Evolutionary conservation across 2,329 filamentous ascomycete species (phyloP).

Genomic region (Colletotrichum noveboracense): DNA sequence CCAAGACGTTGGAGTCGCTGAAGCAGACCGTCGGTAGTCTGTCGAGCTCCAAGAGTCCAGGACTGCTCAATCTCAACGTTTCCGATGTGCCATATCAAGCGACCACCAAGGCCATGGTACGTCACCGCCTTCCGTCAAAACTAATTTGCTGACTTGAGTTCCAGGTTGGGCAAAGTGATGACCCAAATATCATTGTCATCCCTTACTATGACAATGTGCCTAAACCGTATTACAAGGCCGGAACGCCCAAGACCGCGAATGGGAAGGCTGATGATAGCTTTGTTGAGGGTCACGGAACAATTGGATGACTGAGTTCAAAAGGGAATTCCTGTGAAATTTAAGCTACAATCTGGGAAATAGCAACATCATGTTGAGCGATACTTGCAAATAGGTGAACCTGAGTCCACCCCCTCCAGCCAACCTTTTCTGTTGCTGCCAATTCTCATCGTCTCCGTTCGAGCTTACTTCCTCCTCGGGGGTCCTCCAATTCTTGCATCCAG

Average conservation of each 20-base stretch:
- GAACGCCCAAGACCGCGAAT: not conserved
- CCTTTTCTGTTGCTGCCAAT: not conserved
- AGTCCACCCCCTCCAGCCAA: not conserved
- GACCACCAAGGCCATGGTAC: not conserved
- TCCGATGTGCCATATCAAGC: constrained; percentile 2
- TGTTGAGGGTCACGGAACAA: not conserved
- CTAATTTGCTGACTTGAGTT: not conserved
- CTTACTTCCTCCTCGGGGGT: not conserved
- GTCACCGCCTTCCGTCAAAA: not conserved
- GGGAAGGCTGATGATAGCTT: not conserved
- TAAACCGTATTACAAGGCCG: not conserved
- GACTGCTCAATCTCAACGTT: not conserved
- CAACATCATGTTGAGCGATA: not conserved
- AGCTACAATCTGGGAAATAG: not conserved
- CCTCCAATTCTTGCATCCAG: not conserved
- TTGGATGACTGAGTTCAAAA: not conserved
- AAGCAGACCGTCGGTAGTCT: not conserved
- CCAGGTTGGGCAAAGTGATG: not conserved
- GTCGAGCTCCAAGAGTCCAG: not conserved
- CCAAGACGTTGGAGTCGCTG: not conserved
- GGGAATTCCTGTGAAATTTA: not conserved
- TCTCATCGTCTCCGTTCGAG: not conserved
- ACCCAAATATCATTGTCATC: not conserved
- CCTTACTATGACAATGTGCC: constrained; percentile 1
- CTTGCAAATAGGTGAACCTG: not conserved